Evolutionary conservation across 2,329 filamentous ascomycete species (phyloP), one percentile per base, ranked within the genome.

Genomic region (Fusarium continuum): DNA sequence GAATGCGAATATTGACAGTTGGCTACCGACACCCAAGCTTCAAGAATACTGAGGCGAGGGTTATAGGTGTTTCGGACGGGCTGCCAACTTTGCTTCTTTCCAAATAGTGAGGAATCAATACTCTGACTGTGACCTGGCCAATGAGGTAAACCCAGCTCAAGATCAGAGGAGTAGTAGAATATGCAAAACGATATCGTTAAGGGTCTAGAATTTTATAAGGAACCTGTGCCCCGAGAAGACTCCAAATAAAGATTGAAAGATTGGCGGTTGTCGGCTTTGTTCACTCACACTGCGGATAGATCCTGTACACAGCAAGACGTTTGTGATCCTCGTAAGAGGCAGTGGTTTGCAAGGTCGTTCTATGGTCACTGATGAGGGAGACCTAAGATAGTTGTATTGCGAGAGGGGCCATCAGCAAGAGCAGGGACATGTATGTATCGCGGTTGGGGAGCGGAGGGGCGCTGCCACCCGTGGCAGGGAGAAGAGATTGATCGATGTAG

Each of bases 401-500:
- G 64, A 50, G 61, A 69, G 57, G 60, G 63, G 62, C 54, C 56
- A 53, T 54, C 59, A 55, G 55, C 39, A 40, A 23, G 35, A 55
- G 49, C 45, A 67, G 46, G 56, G 47, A 51, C 60, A 58, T 61
- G 56, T 56, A 68, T 70, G 64, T 60, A 69, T 61, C 45, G 58
- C 57, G 38, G 55, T 60, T 65, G 47, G 49, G 51, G 47, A 65
- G 57, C 34, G 50, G 63, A 71, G 62, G 52, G 52, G 62, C 45
- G 46, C 46, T 55, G 52, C 61, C 61, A 61, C 51, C 46, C 41
- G 38, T 46, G 63, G 51, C 64, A 62, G 59, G 48, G 55, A 70
- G 58, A 56, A 58, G 39, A 61, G 55, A 66, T 64, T 57, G 64
- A 67, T 66, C 50, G 62, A 60, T 64, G 67, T 54, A 69, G 61